These are phyloP conservation scores for Chlamydomonas eustigma DNA, from an alignment of 139 green algal species.

Conservation along the genomic window DNA sequence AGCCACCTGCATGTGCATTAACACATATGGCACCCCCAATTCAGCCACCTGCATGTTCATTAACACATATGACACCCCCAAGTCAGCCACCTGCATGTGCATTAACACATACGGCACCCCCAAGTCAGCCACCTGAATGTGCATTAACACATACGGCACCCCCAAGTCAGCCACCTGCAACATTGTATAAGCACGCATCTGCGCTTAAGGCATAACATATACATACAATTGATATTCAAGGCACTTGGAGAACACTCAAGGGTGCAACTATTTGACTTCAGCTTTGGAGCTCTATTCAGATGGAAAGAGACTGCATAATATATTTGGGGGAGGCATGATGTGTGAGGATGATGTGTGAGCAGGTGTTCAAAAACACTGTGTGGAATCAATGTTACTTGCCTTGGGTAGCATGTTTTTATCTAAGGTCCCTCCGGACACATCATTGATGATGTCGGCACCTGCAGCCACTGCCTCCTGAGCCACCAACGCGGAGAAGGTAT, in stretches of 20 bases:
- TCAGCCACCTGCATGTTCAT: slow-evolving; percentile 92
- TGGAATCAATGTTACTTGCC: too few relatives aligned
- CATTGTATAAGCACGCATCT: too few relatives aligned
- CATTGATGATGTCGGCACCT: slow-evolving; percentile 93
- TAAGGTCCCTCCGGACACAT: slow-evolving; percentile 81
- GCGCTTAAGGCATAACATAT: too few relatives aligned
- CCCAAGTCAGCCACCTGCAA: slow-evolving; percentile 77
- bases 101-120: slow-evolving; percentile 90
- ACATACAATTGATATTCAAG: too few relatives aligned
- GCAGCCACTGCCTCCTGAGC: slow-evolving; percentile 60
- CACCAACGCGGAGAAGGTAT: slow-evolving; percentile 90
- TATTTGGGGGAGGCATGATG: too few relatives aligned
- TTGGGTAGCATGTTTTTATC: slow-evolving; percentile 71
- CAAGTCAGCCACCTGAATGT: slow-evolving; percentile 85
- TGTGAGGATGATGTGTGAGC: too few relatives aligned
- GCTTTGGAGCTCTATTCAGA: too few relatives aligned
- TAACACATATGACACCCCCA: slow-evolving; percentile 85
- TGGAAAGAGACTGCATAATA: too few relatives aligned
- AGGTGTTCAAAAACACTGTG: too few relatives aligned
- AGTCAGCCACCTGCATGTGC: slow-evolving; percentile 84
- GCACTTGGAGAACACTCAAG: too few relatives aligned
- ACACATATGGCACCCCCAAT: slow-evolving; percentile 81
- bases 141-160: slow-evolving; percentile 92
- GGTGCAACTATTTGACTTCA: too few relatives aligned
- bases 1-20: slow-evolving; percentile 94